Percentiles rank a stretch among this genome's conserved stretches.
These are phyloP conservation scores for Wakefieldia striispora DNA, from an alignment of 768 basidiomycete genomes.

Conservation along the genomic window DNA sequence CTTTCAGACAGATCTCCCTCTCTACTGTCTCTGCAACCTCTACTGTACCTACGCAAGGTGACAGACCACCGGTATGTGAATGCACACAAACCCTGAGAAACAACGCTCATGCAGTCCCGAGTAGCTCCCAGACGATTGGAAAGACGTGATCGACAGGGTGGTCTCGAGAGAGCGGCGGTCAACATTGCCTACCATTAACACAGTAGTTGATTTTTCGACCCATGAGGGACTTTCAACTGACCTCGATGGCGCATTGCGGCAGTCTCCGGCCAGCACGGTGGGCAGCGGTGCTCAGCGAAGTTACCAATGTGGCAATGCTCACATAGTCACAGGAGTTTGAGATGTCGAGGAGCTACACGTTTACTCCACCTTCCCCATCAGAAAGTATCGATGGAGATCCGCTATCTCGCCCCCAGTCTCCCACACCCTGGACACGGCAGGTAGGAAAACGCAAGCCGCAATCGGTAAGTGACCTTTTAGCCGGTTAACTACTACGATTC, in stretches of 20 bases:
- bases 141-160: slow-evolving; percentile 33
- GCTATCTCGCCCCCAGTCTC: slow-evolving; percentile 34
- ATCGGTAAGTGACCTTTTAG: slow-evolving; percentile 18
- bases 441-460: slow-evolving; percentile 26
- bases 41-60: slow-evolving; percentile 11
- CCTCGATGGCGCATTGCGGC: slow-evolving; percentile 26
- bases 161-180: slow-evolving; percentile 32
- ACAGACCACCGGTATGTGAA: slow-evolving; percentile 32
- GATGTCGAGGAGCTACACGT: slow-evolving; percentile 29
- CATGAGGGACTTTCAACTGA: slow-evolving; percentile 25
- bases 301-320: slow-evolving; percentile 24
- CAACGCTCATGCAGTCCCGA: slow-evolving; percentile 6
- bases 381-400: slow-evolving; percentile 35
- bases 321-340: slow-evolving; percentile 34
- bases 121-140: slow-evolving; percentile 37
- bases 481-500: neutral
- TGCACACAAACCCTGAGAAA: neutral
- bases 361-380: slow-evolving; percentile 34
- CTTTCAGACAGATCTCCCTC: slow-evolving; percentile 33
- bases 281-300: slow-evolving; percentile 27
- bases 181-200: slow-evolving; percentile 32
- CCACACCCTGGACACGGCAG: slow-evolving; percentile 33
- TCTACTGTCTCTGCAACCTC: slow-evolving; percentile 23
- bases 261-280: slow-evolving; percentile 35
- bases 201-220: slow-evolving; percentile 30